Percentiles rank a stretch among this genome's conserved stretches.
Conservation (phyloP, 345 rosid genomes). For the Draba incana region DNA sequence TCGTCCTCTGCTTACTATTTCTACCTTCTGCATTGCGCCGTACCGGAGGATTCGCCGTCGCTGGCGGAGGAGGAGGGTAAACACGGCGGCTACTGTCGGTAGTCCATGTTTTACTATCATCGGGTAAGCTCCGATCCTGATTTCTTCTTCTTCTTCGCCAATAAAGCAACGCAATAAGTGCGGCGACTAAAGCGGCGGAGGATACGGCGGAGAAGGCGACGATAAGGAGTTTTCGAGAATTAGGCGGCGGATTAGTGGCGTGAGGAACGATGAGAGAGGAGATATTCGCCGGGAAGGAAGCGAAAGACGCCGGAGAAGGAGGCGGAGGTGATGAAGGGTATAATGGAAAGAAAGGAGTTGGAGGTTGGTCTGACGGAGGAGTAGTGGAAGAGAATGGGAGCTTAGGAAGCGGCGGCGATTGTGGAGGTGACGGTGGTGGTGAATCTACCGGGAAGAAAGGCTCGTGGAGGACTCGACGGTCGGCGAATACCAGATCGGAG, state of each 20-base stretch:
- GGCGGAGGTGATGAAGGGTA: conserved; percentile 81
- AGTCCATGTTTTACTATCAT: conserved; percentile 53
- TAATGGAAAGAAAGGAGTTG: conserved; percentile 77
- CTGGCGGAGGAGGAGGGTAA: conserved; percentile 46
- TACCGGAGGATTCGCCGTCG: conserved; percentile 53
- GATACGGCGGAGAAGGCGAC: conserved; percentile 54
- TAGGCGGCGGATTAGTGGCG: conserved; percentile 49
- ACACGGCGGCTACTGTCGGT: conserved; percentile 47
- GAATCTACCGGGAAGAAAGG: conserved; percentile 62
- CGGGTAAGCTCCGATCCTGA: conserved; percentile 32
- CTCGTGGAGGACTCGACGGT: conserved; percentile 79
- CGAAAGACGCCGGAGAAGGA: conserved; percentile 64
- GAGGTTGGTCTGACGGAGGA: conserved; percentile 49
- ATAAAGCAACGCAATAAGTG: conserved; percentile 45
- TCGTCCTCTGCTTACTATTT: conserved; percentile 43
- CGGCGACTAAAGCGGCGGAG: conserved; percentile 51
- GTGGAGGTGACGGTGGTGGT: conserved; percentile 55
- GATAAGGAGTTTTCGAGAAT: conserved; percentile 55
- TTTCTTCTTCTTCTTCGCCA: conserved; percentile 52
- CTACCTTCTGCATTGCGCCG: conserved; percentile 39
- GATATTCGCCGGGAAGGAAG: conserved; percentile 92
- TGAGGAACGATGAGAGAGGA: conserved; percentile 83
- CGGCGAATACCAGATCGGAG: conserved; percentile 8
- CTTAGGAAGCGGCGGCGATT: conserved; percentile 51
- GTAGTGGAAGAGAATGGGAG: conserved; percentile 59